Percentiles rank a stretch among this genome's conserved stretches.
phyloP scores from a whole-genome alignment of 768 basidiomycete genomes.

The Wakefieldia striispora region DNA sequence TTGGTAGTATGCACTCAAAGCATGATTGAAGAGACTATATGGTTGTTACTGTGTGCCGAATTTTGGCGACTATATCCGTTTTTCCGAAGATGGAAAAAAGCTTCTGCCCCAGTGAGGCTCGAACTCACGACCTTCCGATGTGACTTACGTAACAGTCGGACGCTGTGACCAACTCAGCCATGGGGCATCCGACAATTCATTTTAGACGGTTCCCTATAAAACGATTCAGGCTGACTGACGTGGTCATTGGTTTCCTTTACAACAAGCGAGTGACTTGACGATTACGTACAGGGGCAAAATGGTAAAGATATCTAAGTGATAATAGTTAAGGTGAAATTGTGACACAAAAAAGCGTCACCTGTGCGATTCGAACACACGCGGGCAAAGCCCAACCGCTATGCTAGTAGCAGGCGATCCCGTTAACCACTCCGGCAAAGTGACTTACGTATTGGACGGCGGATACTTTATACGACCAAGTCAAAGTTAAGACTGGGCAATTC shows the following conservation, averaged over 20 bases:
- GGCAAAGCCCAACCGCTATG: slow-evolving; percentile 58
- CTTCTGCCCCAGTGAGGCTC: slow-evolving; percentile 60
- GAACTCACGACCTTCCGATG: slow-evolving; percentile 71
- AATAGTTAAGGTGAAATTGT: no score
- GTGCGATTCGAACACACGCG: slow-evolving; percentile 63
- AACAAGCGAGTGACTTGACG: no score
- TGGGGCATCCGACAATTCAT: slow-evolving; percentile 45
- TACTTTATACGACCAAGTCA: no score
- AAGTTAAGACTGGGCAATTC: not conserved
- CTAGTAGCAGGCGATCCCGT: slow-evolving; percentile 75
- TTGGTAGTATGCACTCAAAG: no score
- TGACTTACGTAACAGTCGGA: slow-evolving; percentile 57
- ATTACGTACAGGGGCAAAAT: no score
- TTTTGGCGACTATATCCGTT: no score
- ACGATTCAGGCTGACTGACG: not conserved
- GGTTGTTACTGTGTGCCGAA: no score
- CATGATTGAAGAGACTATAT: not conserved
- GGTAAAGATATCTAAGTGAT: no score
- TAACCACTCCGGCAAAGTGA: slow-evolving; percentile 97
- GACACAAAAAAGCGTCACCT: slow-evolving; percentile 49
- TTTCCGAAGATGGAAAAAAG: no score
- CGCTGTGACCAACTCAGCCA: slow-evolving; percentile 79
- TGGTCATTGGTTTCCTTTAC: no score
- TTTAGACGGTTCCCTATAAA: not conserved
- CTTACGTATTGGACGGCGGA: slow-evolving; percentile 16